These are phyloP conservation scores for Dactylellina parvicollis DNA, from an alignment of 2,329 filamentous ascomycete species.

Conservation along the genomic window DNA sequence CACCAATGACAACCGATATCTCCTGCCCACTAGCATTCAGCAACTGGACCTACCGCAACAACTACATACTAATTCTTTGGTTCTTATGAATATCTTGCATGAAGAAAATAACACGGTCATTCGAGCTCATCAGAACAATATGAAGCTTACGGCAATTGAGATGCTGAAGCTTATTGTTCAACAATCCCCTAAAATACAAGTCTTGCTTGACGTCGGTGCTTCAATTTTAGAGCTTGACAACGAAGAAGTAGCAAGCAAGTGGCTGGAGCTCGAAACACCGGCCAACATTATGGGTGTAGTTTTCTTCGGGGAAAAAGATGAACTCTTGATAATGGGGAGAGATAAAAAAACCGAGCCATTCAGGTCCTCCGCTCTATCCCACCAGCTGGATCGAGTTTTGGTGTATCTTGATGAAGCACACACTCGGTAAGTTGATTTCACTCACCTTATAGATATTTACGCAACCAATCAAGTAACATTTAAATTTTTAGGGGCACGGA, in stretches of 20 bases:
- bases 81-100: slow-evolving; percentile 63
- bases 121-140: slow-evolving; percentile 57
- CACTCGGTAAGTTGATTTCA: slow-evolving; percentile 73
- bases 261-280: slow-evolving; percentile 62
- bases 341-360: slow-evolving; percentile 64
- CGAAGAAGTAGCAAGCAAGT: slow-evolving; percentile 65
- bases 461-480: neutral
- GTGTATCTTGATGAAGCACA: slow-evolving; percentile 78
- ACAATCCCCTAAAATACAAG: slow-evolving; percentile 63
- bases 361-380: slow-evolving; percentile 68
- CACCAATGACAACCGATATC: slow-evolving; percentile 71
- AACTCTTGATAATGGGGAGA: slow-evolving; percentile 67
- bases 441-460: neutral
- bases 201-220: slow-evolving; percentile 77
- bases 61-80: slow-evolving; percentile 74
- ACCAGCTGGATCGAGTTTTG: slow-evolving; percentile 69
- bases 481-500: slow-evolving; percentile 21
- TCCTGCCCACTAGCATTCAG: slow-evolving; percentile 68
- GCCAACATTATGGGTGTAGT: slow-evolving; percentile 61
- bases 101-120: slow-evolving; percentile 24
- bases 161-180: slow-evolving; percentile 64
- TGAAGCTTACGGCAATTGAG: slow-evolving; percentile 56
- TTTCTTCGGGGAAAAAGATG: slow-evolving; percentile 69
- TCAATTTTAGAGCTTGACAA: slow-evolving; percentile 74
- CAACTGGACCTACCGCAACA: slow-evolving; percentile 69